Percentiles rank a stretch among this genome's conserved stretches.
These are phyloP conservation scores for Perkinsus olseni DNA, from an alignment of 169 alveolate genomes.

Conservation along the genomic window DNA sequence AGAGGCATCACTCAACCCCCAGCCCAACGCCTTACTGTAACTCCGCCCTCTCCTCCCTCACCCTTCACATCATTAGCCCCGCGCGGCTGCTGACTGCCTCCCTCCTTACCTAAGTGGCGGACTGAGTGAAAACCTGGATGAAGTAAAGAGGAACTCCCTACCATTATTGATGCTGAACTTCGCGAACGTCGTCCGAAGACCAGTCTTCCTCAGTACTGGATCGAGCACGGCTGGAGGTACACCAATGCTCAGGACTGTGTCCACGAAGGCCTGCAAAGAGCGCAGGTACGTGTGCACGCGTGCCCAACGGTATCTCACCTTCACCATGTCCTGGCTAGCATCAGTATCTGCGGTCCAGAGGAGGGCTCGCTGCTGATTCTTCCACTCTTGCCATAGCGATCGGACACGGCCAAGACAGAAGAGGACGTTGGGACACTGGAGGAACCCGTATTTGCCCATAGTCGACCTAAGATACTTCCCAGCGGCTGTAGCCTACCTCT, in stretches of 20 bases:
- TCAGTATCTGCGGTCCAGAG: background rate
- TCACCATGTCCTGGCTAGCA: background rate
- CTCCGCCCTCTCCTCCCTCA: background rate
- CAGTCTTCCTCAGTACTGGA: background rate
- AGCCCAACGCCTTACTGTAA: background rate
- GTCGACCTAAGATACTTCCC: background rate
- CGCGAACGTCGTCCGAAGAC: background rate
- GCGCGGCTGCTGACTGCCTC: too few species aligned
- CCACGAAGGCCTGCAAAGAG: background rate
- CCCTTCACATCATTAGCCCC: background rate
- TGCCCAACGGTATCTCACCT: background rate
- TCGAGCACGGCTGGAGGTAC: background rate
- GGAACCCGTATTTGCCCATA: background rate
- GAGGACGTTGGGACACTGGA: background rate
- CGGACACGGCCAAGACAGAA: background rate
- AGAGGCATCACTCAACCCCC: background rate
- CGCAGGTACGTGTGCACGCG: background rate
- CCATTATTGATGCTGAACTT: background rate
- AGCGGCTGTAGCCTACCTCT: background rate
- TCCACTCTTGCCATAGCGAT: background rate
- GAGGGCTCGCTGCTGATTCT: background rate
- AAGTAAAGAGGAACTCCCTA: background rate
- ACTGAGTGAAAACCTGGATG: background rate
- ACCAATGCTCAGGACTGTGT: background rate
- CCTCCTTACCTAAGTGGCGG: background rate